Evolutionary conservation across 2,329 filamentous ascomycete species (phyloP).

Genomic region (Colletotrichum liaoningense): DNA sequence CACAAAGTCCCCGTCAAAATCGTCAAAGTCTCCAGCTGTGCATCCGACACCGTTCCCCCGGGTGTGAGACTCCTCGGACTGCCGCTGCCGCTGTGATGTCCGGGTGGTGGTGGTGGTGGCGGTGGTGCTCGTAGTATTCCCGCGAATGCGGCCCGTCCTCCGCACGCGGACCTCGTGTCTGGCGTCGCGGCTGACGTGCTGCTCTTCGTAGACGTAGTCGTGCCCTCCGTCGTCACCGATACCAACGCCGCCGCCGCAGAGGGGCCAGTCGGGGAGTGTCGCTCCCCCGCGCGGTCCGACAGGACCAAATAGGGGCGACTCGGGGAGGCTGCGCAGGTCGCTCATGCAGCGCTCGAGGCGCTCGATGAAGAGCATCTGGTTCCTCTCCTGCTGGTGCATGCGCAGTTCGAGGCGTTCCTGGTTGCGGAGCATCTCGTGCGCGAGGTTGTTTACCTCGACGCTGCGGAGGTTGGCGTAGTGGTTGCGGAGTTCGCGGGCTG

Average conservation of each 20-base stretch:
- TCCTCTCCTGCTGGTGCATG: conserved; percentile 33
- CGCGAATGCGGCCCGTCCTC: neutral
- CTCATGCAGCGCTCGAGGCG: conserved; percentile 32
- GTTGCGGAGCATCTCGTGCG: conserved; percentile 36
- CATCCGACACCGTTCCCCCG: neutral
- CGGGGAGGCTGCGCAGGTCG: conserved; percentile 22
- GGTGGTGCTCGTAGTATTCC: neutral
- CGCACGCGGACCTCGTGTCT: conserved; percentile 15
- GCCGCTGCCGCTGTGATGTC: conserved; percentile 3
- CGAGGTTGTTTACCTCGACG: conserved; percentile 25
- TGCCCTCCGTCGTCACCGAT: neutral
- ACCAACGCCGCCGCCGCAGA: neutral
- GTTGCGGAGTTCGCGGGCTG: conserved; percentile 25
- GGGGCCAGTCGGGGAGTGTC: conserved; percentile 11
- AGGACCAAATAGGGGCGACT: neutral
- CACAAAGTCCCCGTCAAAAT: conserved; percentile 15
- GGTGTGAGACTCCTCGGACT: neutral
- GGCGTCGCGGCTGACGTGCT: conserved; percentile 17
- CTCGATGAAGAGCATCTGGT: conserved; percentile 33
- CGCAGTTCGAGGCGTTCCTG: conserved; percentile 35
- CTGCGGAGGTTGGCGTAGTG: conserved; percentile 33
- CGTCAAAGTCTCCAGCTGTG: neutral
- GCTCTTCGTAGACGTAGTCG: conserved; percentile 26
- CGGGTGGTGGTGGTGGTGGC: neutral
- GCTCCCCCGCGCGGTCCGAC: neutral